These are phyloP conservation scores for Cyberlindnera xishuangbannaensis DNA, from an alignment of 805 yeast genomes.

Conservation along the genomic window DNA sequence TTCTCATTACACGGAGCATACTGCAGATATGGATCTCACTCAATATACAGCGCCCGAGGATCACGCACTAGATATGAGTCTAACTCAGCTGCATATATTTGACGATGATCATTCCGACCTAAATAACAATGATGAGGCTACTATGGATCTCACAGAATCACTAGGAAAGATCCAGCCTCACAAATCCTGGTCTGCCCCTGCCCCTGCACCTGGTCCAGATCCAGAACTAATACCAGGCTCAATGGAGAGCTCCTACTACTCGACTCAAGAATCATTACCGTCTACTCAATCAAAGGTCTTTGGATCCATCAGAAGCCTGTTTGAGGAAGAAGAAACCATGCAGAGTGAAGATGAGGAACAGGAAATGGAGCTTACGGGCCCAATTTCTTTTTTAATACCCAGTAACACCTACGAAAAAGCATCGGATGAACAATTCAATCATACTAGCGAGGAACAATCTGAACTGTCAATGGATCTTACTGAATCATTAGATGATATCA, in stretches of 20 bases:
- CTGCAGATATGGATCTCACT: not conserved
- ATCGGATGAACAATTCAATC: no score
- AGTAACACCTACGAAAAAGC: no score
- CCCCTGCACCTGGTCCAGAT: no score
- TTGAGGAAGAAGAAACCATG: slow-evolving; percentile 18
- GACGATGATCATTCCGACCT: slow-evolving; percentile 1
- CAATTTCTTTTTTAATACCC: no score
- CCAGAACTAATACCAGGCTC: no score
- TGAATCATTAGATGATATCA: slow-evolving; percentile 18
- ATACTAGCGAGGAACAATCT: no score
- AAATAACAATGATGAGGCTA: slow-evolving; percentile 16
- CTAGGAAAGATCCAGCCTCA: slow-evolving; percentile 18
- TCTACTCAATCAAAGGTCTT: slow-evolving; percentile 14
- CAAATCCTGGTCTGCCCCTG: no score
- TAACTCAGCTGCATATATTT: slow-evolving; percentile 6
- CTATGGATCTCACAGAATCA: slow-evolving; percentile 25
- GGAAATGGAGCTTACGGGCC: slow-evolving; percentile 23
- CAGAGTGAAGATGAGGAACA: slow-evolving; percentile 15
- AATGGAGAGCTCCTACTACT: not conserved
- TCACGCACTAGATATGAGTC: slow-evolving; percentile 15
- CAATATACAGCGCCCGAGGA: not conserved
- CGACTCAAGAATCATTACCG: not conserved
- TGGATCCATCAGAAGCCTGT: slow-evolving; percentile 24
- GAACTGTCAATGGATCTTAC: no score
- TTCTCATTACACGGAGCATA: no score